Conservation (phyloP, 768 basidiomycete species). For the Amanita pseudoporphyria region DNA sequence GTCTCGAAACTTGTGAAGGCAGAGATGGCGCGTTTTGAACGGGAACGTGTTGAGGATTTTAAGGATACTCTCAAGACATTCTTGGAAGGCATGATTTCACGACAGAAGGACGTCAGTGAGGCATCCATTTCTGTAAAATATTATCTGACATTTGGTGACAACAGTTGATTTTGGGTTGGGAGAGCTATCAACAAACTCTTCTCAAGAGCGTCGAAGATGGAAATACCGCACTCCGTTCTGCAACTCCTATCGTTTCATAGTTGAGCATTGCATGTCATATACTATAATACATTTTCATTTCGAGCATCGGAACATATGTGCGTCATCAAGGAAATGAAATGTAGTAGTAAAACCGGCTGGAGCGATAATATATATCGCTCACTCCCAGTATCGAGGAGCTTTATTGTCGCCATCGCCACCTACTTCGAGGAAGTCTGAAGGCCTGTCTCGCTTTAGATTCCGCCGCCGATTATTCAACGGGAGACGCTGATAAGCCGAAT, state of each 20-base stretch:
- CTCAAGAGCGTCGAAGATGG: slow-evolving; percentile 24
- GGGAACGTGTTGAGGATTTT: slow-evolving; percentile 90
- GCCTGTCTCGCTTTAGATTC: slow-evolving; percentile 71
- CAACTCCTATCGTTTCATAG: slow-evolving; percentile 6
- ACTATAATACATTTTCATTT: neutral
- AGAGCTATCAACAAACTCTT: slow-evolving; percentile 67
- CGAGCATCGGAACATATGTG: neutral
- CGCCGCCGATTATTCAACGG: slow-evolving; percentile 76
- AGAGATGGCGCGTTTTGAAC: slow-evolving; percentile 87
- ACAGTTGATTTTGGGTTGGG: slow-evolving; percentile 73
- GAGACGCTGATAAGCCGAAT: slow-evolving; percentile 81
- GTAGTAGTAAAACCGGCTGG: neutral
- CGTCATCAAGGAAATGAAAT: neutral
- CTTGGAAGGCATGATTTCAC: slow-evolving; percentile 76
- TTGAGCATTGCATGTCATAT: neutral
- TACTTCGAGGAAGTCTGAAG: slow-evolving; percentile 77
- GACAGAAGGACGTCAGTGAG: slow-evolving; percentile 71
- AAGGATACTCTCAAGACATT: slow-evolving; percentile 76
- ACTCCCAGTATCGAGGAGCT: slow-evolving; percentile 74
- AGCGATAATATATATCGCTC: slow-evolving; percentile 8
- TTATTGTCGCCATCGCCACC: slow-evolving; percentile 56
- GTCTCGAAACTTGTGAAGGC: slow-evolving; percentile 81
- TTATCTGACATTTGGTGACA: slow-evolving; percentile 4
- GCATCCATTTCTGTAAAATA: neutral
- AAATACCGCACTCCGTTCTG: slow-evolving; percentile 10